These are phyloP conservation scores for Penicillium sp. DNA, from an alignment of 2,329 filamentous ascomycete species.

Conservation along the genomic window DNA sequence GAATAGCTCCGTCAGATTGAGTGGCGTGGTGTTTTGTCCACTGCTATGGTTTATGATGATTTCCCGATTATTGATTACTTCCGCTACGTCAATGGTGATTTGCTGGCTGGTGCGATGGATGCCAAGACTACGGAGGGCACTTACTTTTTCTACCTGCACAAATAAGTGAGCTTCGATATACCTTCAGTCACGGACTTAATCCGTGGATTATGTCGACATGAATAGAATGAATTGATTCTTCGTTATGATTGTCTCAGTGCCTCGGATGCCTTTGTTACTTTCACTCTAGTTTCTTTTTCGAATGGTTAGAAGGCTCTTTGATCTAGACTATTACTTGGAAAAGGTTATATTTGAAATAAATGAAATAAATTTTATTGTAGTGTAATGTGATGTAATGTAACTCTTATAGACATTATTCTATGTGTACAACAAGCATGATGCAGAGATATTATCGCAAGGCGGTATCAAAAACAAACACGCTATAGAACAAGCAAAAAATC, in stretches of 20 bases:
- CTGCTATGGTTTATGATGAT: constrained; percentile 22
- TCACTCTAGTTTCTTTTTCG: no score
- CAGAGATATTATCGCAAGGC: background rate
- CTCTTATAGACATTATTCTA: background rate
- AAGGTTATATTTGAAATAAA: background rate
- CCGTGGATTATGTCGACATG: no score
- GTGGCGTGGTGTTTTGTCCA: constrained; percentile 15
- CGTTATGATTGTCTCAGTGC: no score
- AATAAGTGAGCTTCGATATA: background rate
- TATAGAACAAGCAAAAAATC: background rate
- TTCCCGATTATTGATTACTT: constrained; percentile 25
- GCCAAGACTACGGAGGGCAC: constrained; percentile 9
- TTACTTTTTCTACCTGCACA: constrained; percentile 16
- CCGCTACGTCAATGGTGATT: constrained; percentile 14
- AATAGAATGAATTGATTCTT: no score
- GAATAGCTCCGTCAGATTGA: constrained; percentile 16
- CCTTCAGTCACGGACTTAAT: background rate
- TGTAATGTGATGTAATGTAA: background rate
- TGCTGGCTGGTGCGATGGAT: constrained; percentile 24
- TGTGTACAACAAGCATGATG: background rate
- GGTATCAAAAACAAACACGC: background rate
- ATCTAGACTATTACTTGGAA: no score
- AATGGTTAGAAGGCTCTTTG: no score
- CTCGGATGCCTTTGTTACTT: no score
- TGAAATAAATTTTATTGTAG: background rate